phyloP scores from a whole-genome alignment of 1,284 basidiomycete species.

The Cystobasidiaceae sp. region DNA sequence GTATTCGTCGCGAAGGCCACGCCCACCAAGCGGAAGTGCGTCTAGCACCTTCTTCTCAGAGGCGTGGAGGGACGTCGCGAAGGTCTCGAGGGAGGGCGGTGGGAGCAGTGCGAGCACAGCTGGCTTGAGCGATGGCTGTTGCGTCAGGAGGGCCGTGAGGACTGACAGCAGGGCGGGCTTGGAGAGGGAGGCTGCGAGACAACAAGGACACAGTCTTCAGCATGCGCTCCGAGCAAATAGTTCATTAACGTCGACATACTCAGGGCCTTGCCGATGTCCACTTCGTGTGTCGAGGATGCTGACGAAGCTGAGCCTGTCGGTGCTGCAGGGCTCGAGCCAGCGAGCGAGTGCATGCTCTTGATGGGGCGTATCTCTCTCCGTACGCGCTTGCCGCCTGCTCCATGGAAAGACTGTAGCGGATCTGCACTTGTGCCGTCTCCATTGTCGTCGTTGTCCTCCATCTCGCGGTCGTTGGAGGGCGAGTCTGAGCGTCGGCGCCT shows the following conservation, averaged over 20 bases:
- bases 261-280: slow-evolving; percentile 33
- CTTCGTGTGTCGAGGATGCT: neutral
- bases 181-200: slow-evolving; percentile 34
- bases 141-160: slow-evolving; percentile 36
- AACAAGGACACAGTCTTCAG: neutral
- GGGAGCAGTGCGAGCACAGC: slow-evolving; percentile 37
- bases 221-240: neutral
- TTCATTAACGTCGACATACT: neutral
- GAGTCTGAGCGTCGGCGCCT: slow-evolving; percentile 28
- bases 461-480: slow-evolving; percentile 11
- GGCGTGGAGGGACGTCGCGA: slow-evolving; percentile 24
- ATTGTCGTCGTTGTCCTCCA: slow-evolving; percentile 11
- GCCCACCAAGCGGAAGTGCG: slow-evolving; percentile 35
- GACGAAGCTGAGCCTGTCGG: neutral
- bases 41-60: slow-evolving; percentile 35
- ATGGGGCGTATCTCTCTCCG: slow-evolving; percentile 3
- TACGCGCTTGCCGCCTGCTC: slow-evolving; percentile 15
- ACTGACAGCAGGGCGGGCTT: slow-evolving; percentile 38
- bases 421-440: neutral
- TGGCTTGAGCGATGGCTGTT: slow-evolving; percentile 36
- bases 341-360: slow-evolving; percentile 5
- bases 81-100: slow-evolving; percentile 35
- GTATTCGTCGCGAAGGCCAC: slow-evolving; percentile 37
- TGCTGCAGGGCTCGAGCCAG: neutral
- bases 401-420: too few relatives aligned